Conservation (phyloP, 2,329 filamentous ascomycete species). For the Penicillium sp. region DNA sequence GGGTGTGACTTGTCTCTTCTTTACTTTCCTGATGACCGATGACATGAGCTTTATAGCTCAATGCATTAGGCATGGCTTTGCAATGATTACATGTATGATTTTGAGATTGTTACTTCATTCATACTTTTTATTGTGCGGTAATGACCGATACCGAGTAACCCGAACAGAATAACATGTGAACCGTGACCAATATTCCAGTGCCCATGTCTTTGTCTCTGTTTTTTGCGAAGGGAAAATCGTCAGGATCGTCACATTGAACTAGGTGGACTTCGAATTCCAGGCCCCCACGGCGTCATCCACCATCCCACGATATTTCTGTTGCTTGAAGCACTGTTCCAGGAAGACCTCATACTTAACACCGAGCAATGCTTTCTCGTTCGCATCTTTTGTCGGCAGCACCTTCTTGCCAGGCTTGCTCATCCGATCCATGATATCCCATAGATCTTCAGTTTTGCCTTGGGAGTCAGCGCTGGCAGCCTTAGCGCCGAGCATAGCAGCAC, state of each 20-base stretch:
- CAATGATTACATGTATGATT: background rate
- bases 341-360: constrained; percentile 94
- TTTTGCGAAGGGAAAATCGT: background rate
- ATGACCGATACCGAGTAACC: constrained; percentile 1
- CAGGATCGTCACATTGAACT: background rate
- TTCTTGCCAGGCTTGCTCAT: constrained; percentile 92
- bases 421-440: constrained; percentile 97
- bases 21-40: background rate
- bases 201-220: background rate
- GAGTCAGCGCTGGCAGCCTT: constrained; percentile 86
- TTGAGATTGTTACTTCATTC: background rate
- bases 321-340: constrained; percentile 82
- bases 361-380: constrained; percentile 73
- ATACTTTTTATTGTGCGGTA: background rate
- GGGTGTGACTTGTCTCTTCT: background rate
- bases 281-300: constrained; percentile 62
- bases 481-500: constrained; percentile 96
- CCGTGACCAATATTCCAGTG: background rate
- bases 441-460: constrained; percentile 73
- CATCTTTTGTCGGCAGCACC: constrained; percentile 70
- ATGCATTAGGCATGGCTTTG: background rate
- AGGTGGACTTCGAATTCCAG: constrained; percentile 36
- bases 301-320: constrained; percentile 75
- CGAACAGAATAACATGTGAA: background rate
- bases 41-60: background rate